Base-by-base conservation (phyloP, 2,329 filamentous ascomycete species). In the Penicillium sp. region DNA sequence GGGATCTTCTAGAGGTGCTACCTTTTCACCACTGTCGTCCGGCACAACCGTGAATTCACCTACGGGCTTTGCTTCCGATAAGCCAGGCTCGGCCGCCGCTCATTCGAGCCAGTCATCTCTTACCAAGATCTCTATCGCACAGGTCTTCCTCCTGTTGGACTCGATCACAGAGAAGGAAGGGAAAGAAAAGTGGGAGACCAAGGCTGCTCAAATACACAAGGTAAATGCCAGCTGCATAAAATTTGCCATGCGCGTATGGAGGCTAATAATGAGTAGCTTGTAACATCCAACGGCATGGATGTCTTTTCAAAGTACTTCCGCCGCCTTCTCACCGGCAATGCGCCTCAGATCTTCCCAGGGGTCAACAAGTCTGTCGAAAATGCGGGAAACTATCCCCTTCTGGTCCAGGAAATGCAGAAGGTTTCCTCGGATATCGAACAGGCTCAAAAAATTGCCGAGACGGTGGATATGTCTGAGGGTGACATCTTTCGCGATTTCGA, bases 271-370 rank as follows among this genome's bases (percentile, higher is more conserved):
- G 17, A 33, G 6, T 49, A 95, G 87, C 83, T 97, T 66, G 85
- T 97, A 73, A 84, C 95, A 80, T 90, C 91, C 60, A 84, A 94
- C 89, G 90, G 90, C 64, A 98, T 98, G 91, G 94, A 98, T 77
- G 89, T 96, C 64, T 96, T 90, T 67, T 83, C 87, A 46, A 94
- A 90, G 75, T 96, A 93, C 69, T 94, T 98, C 70, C 84, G 88
- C 68, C 87, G 91, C 69, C 77, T 97, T 64, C 81, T 98, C 62
- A 86, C 85, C 69, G 84, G 84, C 71, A 96, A 96, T 81, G 88
- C 90, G 58, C 75, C 84, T 50, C 84, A 93, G 60, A 93, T 98
- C 64, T 97, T 97, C 64, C 84, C 88, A 36, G 82, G 85, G 49
- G 75, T 83, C 39, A 86, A 80, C 57, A 79, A 88, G 68, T 79